Percentiles rank a stretch among this genome's conserved stretches.
phyloP scores from a whole-genome alignment of 1,139 yeast genomes.

The Taphrina wiesneri region DNA sequence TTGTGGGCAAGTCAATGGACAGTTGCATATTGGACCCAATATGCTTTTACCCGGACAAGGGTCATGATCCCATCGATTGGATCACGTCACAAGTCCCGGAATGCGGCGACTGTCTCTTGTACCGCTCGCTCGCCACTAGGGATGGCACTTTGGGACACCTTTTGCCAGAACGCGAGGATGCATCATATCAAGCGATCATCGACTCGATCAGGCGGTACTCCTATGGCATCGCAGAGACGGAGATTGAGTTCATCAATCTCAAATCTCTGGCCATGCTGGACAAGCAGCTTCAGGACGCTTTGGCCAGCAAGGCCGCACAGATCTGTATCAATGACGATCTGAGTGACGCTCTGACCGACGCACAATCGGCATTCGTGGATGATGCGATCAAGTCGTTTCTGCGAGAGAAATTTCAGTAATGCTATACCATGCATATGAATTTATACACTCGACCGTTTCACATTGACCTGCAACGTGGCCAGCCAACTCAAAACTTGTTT shows the following conservation, averaged over 20 bases:
- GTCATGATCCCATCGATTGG: background rate
- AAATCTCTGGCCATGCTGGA: background rate
- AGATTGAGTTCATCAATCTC: background rate
- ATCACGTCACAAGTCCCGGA: background rate
- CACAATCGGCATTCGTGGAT: background rate
- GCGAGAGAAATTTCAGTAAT: background rate
- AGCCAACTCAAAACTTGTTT: background rate
- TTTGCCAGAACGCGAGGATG: background rate
- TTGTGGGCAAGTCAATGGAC: too few relatives aligned
- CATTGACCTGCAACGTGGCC: background rate
- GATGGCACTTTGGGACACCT: background rate
- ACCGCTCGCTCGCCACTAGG: background rate
- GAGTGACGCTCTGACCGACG: background rate
- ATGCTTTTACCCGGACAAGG: background rate
- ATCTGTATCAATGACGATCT: background rate
- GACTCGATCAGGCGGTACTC: background rate
- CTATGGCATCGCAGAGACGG: background rate
- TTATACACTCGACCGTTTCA: background rate
- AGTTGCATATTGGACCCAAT: background rate
- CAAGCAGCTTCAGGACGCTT: background rate
- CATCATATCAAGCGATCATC: background rate
- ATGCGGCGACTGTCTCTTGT: background rate
- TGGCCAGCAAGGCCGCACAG: background rate
- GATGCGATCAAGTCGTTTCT: background rate
- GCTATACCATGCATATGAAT: background rate